Evolutionary conservation across 108 stramenopile genomes (phyloP), one percentile per base, ranked within the genome.

Genomic region (Fistulifera pelliculosa): DNA sequence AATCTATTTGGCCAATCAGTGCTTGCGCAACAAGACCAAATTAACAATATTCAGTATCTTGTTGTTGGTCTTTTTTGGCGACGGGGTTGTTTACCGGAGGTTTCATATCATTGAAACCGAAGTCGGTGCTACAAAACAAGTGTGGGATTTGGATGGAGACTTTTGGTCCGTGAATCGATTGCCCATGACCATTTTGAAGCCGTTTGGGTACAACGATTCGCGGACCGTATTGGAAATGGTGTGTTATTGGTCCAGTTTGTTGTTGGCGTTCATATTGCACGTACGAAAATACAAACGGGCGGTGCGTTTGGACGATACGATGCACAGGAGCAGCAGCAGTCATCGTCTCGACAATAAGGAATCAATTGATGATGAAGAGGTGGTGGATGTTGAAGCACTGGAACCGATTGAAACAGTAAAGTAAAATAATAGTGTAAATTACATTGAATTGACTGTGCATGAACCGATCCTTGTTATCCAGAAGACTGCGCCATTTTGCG

Each of bases 101-200:
- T 67, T 65, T 31, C 74, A 82, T 60, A 70, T 85, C 11, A 74
- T 89, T 27, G 87, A 89, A 73, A 54, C 60, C 55, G 83, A 70
- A 10, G 69, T 49, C 23, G 81, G 83, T 35, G 56, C 60, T 38
- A 85, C 83, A 19, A 40, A 53, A 13, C 64, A 57, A 38, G 71
- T 89, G 19, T 89, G 79, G 65, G 47, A 63, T 22, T 41, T 81
- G 42, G 48, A 70, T 11, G 66, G 57, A 35, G 64, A 63, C 16
- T 68, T 75, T 41, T 80, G 80, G 76, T 67, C 61, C 27, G 60
- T 69, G 39, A 71, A 84, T 54, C 49, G 61, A 28, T 60, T 88
- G 3, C 87, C 87, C 6, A 82, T 88, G 77, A 78, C 81, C 17
- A 47, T 88, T 15, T 52, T 88, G 35, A 84, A 88, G 59, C 80